A percentile compares a stretch with the other conserved stretches of the same genome.
These are phyloP conservation scores for Rhodotorula mucilaginosa DNA, from an alignment of 1,284 basidiomycete species.

Conservation along the genomic window DNA sequence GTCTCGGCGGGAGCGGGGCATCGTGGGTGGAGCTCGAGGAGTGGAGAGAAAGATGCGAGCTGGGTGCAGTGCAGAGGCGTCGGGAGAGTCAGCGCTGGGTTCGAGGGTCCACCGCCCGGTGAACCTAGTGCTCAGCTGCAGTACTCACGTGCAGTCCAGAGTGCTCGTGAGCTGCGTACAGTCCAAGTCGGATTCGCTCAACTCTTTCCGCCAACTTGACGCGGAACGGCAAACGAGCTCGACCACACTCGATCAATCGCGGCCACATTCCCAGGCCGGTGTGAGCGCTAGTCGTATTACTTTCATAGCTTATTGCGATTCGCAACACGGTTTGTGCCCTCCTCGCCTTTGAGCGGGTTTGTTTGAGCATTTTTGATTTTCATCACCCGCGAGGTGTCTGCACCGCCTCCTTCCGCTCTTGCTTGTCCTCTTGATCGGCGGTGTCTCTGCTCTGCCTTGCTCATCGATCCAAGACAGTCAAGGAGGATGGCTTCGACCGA, in stretches of 20 bases:
- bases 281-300: no score
- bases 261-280: no score
- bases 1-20: constrained; percentile 50
- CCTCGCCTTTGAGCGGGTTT: no score
- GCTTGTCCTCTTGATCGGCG: neutral
- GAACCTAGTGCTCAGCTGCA: no score
- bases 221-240: constrained; percentile 1
- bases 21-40: constrained; percentile 23
- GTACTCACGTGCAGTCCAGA: neutral
- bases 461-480: neutral
- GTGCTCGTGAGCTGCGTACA: neutral
- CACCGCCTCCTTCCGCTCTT: neutral
- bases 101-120: neutral
- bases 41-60: no score
- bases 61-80: neutral
- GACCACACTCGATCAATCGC: neutral
- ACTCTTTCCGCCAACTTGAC: no score
- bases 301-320: no score
- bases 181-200: neutral
- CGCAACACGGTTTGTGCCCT: no score
- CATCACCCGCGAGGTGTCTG: no score
- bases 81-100: neutral
- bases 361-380: no score
- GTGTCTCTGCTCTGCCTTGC: neutral
- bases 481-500: constrained; percentile 11